A percentile compares a stretch with the other conserved stretches of the same genome.
These are phyloP conservation scores for Pyrenophora graminea DNA, from an alignment of 2,329 filamentous ascomycete genomes.

Conservation along the genomic window DNA sequence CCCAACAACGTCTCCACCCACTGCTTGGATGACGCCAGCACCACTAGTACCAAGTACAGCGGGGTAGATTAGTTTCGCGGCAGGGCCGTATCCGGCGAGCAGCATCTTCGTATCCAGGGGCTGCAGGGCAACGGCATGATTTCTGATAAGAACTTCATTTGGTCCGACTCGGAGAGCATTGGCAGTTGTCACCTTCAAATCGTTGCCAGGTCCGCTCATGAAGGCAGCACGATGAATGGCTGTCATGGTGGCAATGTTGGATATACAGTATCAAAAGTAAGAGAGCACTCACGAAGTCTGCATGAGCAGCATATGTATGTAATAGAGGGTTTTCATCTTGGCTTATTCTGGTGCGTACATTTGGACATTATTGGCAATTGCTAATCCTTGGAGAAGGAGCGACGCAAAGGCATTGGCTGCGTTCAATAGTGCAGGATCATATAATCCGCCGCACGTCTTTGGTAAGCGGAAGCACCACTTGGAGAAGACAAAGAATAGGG, in stretches of 20 bases:
- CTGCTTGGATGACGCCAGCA: slow-evolving; percentile 51
- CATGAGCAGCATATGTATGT: not conserved
- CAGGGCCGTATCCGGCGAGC: slow-evolving; percentile 26
- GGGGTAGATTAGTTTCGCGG: slow-evolving; percentile 20
- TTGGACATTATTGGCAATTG: slow-evolving; percentile 3
- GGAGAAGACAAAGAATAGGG: not conserved
- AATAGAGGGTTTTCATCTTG: not conserved
- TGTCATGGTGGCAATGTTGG: slow-evolving; percentile 11
- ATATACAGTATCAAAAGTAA: not conserved
- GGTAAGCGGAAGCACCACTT: slow-evolving; percentile 21
- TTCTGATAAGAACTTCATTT: slow-evolving; percentile 28
- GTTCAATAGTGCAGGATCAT: slow-evolving; percentile 3
- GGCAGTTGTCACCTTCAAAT: slow-evolving; percentile 16
- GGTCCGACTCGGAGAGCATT: slow-evolving; percentile 12
- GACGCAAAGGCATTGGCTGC: not conserved
- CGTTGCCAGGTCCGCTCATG: slow-evolving; percentile 13
- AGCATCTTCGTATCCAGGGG: slow-evolving; percentile 35
- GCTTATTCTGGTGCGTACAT: too few relatives aligned
- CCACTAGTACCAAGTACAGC: slow-evolving; percentile 27
- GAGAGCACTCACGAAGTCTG: too few relatives aligned
- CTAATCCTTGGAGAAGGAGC: slow-evolving; percentile 9
- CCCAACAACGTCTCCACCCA: slow-evolving; percentile 50
- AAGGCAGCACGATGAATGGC: slow-evolving; percentile 20
- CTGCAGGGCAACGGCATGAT: slow-evolving; percentile 29
- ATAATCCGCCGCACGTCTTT: slow-evolving; percentile 25